These are phyloP conservation scores for Auricularia sp. DNA, from an alignment of 768 basidiomycete genomes.

Conservation along the genomic window DNA sequence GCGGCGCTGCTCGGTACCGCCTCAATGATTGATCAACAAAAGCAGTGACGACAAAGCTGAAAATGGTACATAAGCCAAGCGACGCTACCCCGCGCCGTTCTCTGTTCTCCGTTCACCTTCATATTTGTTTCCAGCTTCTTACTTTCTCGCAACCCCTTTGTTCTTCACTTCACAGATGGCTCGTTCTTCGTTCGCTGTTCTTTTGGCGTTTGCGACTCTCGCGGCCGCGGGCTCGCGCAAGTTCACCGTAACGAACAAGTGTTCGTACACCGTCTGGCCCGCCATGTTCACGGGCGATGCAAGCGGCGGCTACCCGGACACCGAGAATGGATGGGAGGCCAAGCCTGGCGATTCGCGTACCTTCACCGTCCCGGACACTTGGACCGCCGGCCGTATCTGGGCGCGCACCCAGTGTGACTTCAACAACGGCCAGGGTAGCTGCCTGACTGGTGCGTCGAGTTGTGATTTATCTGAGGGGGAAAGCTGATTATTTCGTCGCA, in stretches of 20 bases:
- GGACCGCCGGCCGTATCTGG: constrained; percentile 1
- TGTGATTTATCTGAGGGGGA: too few species aligned
- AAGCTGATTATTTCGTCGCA: too few species aligned
- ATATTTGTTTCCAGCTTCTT: too few species aligned
- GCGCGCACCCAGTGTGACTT: neutral
- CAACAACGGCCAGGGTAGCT: neutral
- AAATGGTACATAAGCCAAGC: too few species aligned
- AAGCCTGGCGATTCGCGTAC: neutral
- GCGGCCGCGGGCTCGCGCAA: neutral
- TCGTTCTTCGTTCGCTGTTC: neutral
- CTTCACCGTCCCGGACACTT: neutral
- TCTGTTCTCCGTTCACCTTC: too few species aligned
- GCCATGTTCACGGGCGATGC: neutral
- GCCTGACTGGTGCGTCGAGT: neutral
- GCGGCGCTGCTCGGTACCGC: too few species aligned
- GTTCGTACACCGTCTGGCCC: constrained; percentile 2
- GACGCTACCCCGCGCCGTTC: too few species aligned
- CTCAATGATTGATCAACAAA: too few species aligned
- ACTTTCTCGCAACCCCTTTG: too few species aligned
- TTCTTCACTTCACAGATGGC: too few species aligned
- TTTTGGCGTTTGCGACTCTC: neutral
- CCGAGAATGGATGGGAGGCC: neutral
- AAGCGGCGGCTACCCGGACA: neutral
- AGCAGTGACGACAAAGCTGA: too few species aligned
- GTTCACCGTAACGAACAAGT: neutral